These are phyloP conservation scores for Fusarium praegraminearum DNA, from an alignment of 2,329 filamentous ascomycete genomes.

Conservation along the genomic window DNA sequence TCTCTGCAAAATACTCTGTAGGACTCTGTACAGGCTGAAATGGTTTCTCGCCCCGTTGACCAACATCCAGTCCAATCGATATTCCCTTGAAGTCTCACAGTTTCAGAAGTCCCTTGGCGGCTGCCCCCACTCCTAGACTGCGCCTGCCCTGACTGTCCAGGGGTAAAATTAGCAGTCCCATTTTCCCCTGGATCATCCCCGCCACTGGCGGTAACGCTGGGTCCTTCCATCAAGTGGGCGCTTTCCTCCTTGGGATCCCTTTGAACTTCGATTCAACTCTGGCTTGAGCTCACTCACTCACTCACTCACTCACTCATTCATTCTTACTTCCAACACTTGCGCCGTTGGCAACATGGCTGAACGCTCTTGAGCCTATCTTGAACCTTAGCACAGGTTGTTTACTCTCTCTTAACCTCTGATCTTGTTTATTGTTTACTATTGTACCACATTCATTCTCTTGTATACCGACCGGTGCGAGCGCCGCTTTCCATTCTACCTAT, in stretches of 20 bases:
- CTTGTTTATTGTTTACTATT: background rate
- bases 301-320: conserved; percentile 12
- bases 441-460: conserved; percentile 14
- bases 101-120: conserved; percentile 41
- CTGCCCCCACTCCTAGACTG: background rate
- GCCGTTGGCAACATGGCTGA: conserved; percentile 26
- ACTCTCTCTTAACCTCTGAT: conserved; percentile 22
- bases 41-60: background rate
- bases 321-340: conserved; percentile 5
- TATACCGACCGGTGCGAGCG: conserved; percentile 35
- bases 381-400: conserved; percentile 6
- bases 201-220: conserved; percentile 30
- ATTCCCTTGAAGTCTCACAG: conserved; percentile 35
- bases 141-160: conserved; percentile 14
- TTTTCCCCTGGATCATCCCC: conserved; percentile 34
- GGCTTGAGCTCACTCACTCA: conserved; percentile 12
- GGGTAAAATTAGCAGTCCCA: conserved; percentile 41
- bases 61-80: conserved; percentile 13
- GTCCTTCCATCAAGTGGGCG: conserved; percentile 8
- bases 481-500: conserved; percentile 16
- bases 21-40: background rate
- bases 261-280: conserved; percentile 11
- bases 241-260: conserved; percentile 2
- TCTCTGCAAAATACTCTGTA: background rate
- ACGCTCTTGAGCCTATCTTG: conserved; percentile 27